Evolutionary conservation across 2,329 filamentous ascomycete species (phyloP).

Genomic region (Botrytis galanthina): DNA sequence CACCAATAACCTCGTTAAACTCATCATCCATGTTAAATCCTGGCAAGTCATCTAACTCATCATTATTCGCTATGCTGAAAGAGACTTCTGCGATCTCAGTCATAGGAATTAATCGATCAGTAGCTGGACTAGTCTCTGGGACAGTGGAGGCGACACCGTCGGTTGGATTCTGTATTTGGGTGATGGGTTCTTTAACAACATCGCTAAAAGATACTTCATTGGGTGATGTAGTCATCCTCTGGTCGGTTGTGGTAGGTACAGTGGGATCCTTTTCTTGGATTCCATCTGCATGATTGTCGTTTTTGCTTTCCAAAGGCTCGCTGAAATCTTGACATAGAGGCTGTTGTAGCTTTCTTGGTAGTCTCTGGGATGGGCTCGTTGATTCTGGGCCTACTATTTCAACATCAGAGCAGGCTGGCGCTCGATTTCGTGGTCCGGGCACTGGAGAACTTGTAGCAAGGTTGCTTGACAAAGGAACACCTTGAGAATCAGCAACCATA

Average conservation of each 20-base stretch:
- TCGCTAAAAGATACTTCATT: constrained; percentile 24
- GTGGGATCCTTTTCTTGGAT: neutral
- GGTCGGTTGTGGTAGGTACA: neutral
- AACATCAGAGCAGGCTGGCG: neutral
- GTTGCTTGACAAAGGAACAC: constrained; percentile 3
- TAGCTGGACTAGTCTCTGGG: constrained; percentile 38
- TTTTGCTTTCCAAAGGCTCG: neutral
- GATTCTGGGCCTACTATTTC: neutral
- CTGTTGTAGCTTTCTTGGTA: neutral
- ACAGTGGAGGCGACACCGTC: constrained; percentile 27
- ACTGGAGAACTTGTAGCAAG: constrained; percentile 10
- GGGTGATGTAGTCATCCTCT: constrained; percentile 23
- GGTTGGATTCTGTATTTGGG: constrained; percentile 14
- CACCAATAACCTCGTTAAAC: constrained; percentile 28
- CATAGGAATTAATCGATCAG: constrained; percentile 29
- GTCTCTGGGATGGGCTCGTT: neutral
- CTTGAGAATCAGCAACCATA: constrained; percentile 36
- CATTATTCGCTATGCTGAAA: constrained; percentile 24
- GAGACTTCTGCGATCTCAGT: constrained; percentile 34
- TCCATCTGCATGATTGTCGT: neutral
- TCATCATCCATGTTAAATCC: constrained; percentile 35
- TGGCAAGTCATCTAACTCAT: constrained; percentile 28
- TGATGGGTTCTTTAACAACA: constrained; percentile 14
- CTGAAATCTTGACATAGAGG: neutral
- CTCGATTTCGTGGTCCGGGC: neutral